A percentile compares a stretch with the other conserved stretches of the same genome.
Evolutionary conservation across 768 basidiomycete genomes (phyloP).

Genomic region (Cyathus striatus): DNA sequence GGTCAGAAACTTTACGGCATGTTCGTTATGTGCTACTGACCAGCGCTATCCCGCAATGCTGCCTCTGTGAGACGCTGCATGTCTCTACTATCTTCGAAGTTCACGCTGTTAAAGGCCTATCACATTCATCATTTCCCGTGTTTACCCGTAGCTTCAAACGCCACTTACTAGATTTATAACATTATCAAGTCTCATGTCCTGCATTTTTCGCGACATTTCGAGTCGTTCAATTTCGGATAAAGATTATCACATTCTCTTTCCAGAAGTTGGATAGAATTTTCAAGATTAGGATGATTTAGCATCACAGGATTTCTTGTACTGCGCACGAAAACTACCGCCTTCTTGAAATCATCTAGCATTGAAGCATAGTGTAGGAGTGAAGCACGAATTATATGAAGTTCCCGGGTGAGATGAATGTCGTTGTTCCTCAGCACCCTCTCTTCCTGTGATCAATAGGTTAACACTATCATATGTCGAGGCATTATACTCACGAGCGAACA

Average conservation of each 20-base stretch:
- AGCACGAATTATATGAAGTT: slow-evolving; percentile 50
- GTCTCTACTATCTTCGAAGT: slow-evolving; percentile 34
- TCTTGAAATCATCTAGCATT: slow-evolving; percentile 45
- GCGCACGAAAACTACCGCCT: slow-evolving; percentile 40
- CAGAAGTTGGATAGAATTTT: slow-evolving; percentile 24
- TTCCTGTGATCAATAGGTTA: slow-evolving; percentile 30
- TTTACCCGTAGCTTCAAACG: not conserved
- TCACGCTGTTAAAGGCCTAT: slow-evolving; percentile 40
- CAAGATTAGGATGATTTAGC: slow-evolving; percentile 18
- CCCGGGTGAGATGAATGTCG: slow-evolving; percentile 35
- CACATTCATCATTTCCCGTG: not conserved
- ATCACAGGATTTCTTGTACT: slow-evolving; percentile 47
- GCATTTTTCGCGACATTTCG: slow-evolving; percentile 34
- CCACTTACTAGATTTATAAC: slow-evolving; percentile 38
- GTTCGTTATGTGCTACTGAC: slow-evolving; percentile 2
- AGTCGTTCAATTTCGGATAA: slow-evolving; percentile 46
- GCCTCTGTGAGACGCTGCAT: slow-evolving; percentile 34
- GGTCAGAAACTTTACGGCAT: too few species aligned
- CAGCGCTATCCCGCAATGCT: slow-evolving; percentile 23
- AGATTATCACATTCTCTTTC: slow-evolving; percentile 41
- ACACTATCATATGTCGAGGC: not conserved
- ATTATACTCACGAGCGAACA: slow-evolving; percentile 30
- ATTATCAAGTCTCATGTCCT: slow-evolving; percentile 40
- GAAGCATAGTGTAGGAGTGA: slow-evolving; percentile 49
- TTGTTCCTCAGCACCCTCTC: slow-evolving; percentile 29